phyloP scores from a whole-genome alignment of 1,139 yeast species.

The Pneumocystis wakefieldiae region DNA sequence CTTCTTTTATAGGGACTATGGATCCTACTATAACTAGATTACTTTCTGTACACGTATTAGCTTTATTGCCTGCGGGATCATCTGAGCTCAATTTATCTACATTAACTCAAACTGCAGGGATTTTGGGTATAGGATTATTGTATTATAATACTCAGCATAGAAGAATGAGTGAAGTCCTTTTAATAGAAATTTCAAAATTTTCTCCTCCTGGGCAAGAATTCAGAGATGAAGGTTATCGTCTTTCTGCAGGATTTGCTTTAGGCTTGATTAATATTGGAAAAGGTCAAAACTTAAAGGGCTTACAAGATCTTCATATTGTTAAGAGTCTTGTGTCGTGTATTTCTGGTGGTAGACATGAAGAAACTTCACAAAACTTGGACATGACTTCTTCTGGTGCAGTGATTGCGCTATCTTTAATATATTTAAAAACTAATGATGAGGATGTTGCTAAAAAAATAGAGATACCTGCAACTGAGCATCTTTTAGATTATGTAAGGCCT shows the following conservation, averaged over 20 bases:
- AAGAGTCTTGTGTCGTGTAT: slow-evolving; percentile 46
- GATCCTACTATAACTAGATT: slow-evolving; percentile 81
- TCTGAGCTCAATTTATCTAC: slow-evolving; percentile 74
- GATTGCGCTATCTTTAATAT: slow-evolving; percentile 60
- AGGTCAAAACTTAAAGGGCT: slow-evolving; percentile 48
- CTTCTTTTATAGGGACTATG: slow-evolving; percentile 71
- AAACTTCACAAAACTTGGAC: slow-evolving; percentile 50
- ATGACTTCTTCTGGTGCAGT: slow-evolving; percentile 72
- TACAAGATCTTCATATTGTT: slow-evolving; percentile 56
- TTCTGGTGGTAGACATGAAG: slow-evolving; percentile 36
- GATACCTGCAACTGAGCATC: slow-evolving; percentile 46
- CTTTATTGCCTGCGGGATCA: slow-evolving; percentile 80
- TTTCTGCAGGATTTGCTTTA: slow-evolving; percentile 77
- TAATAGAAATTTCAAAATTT: slow-evolving; percentile 40
- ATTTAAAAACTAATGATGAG: slow-evolving; percentile 48
- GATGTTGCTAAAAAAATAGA: slow-evolving; percentile 49
- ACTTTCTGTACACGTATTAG: slow-evolving; percentile 82
- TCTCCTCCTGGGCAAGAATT: slow-evolving; percentile 4
- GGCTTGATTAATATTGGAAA: slow-evolving; percentile 79
- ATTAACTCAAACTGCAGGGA: slow-evolving; percentile 80
- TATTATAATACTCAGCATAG: slow-evolving; percentile 69
- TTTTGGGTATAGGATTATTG: slow-evolving; percentile 76
- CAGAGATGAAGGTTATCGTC: slow-evolving; percentile 67
- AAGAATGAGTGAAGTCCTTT: slow-evolving; percentile 68
- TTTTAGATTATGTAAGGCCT: slow-evolving; percentile 64